Base-by-base conservation (phyloP, 169 alveolate genomes). In the Babesia bovis region DNA sequence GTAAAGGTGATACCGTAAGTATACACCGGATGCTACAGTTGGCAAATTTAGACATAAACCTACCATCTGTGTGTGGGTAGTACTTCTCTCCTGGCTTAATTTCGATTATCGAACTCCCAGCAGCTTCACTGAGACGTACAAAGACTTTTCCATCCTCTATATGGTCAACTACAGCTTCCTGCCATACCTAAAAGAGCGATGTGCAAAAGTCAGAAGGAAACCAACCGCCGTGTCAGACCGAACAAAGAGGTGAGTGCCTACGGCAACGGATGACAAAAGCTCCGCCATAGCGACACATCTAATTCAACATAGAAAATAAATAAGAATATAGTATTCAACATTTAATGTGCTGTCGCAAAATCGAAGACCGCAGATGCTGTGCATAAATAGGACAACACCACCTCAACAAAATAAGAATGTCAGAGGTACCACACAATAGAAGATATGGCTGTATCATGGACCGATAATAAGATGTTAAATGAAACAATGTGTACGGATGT, bases 171-270 rank as follows among this genome's bases (percentile, higher is more conserved):
- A 68, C 69, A n/a, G 76, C 86, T 33, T 69, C 82, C 51, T 56
- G 72, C 86, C 86, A 78, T 10, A 78, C 82, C 86, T 78, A 44
- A 30, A 19, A 33, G 53, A 5, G 41, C 4, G 2, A 25, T 72
- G 13, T 49, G 53, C 21, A 15, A 17, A 9, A 30, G n/a, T 32
- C n/a, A 19, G 25, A 26, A 19, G 21, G 15, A 65, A 42, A 65
- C 59, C 32, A 67, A 78, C 86, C 75, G 44, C 72, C 9, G 76
- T 41, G 13, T 78, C 72, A 41, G 81, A 78, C 23, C 72, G 70
- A 51, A 78, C 86, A 52, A 78, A 78, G 66, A 78, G 63, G 75
- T 78, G 76, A 42, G 86, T 60, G 65, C 86, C 86, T 49, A 66
- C 59, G 42, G 86, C 71, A 73, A 63, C 49, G 50, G 73, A 63